phyloP scores from a whole-genome alignment of 306 rosid genomes.

The Glycine latifolia region DNA sequence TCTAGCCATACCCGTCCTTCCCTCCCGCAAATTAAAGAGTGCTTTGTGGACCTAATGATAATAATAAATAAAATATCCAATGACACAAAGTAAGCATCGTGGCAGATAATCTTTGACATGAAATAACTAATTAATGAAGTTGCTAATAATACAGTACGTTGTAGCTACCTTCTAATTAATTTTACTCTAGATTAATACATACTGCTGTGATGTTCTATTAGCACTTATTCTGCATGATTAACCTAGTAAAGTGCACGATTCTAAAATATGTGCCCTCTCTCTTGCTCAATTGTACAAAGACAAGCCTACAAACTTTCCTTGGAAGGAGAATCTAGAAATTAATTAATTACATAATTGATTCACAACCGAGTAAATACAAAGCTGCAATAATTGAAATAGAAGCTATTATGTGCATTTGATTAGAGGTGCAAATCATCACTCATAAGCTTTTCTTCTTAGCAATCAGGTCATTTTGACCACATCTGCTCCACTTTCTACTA shows the following conservation, averaged over 20 bases:
- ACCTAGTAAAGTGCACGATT: conserved; percentile 39
- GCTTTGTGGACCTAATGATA: conserved; percentile 21
- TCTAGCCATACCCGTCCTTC: neutral
- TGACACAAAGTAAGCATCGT: neutral
- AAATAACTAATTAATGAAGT: conserved; percentile 9
- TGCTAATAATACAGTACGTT: neutral
- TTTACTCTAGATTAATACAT: neutral
- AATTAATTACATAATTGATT: conserved; percentile 33
- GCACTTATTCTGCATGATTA: conserved; percentile 21
- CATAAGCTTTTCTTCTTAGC: conserved; percentile 35
- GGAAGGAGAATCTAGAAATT: conserved; percentile 43
- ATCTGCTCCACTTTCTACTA: conserved; percentile 30
- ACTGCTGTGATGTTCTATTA: neutral
- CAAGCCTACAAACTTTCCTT: conserved; percentile 33
- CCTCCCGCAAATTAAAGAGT: neutral
- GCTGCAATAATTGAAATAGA: conserved; percentile 39
- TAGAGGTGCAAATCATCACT: conserved; percentile 32
- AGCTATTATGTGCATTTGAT: conserved; percentile 37
- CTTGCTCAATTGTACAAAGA: conserved; percentile 24
- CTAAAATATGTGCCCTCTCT: conserved; percentile 11
- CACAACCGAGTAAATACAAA: conserved; percentile 12
- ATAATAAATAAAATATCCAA: conserved; percentile 7
- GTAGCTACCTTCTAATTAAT: conserved; percentile 31
- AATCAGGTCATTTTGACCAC: conserved; percentile 51
- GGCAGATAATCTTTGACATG: neutral